A percentile compares a stretch with the other conserved stretches of the same genome.
phyloP scores from a whole-genome alignment of 1,284 basidiomycete species.

The Apiotrichum montevideense region DNA sequence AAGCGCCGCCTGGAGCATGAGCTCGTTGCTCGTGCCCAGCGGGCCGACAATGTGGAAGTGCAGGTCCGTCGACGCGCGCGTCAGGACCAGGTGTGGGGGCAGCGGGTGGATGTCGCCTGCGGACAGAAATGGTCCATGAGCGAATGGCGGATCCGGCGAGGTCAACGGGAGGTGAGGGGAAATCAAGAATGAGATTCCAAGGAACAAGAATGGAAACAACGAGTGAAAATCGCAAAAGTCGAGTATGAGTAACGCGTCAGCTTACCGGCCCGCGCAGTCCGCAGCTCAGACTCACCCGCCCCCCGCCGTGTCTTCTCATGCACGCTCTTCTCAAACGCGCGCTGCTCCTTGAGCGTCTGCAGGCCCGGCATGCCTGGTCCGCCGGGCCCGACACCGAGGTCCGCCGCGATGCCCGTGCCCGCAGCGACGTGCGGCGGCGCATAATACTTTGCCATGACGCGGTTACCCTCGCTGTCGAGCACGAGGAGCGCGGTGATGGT shows the following conservation, averaged over 20 bases:
- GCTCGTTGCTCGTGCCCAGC: constrained; percentile 78
- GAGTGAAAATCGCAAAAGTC: too few species aligned
- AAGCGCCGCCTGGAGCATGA: constrained; percentile 85
- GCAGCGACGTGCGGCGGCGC: constrained; percentile 53
- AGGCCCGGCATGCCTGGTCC: constrained; percentile 42
- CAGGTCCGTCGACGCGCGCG: constrained; percentile 89
- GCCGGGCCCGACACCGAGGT: constrained; percentile 42
- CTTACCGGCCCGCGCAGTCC: not conserved
- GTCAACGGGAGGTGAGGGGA: too few species aligned
- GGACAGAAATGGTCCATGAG: too few species aligned
- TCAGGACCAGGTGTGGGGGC: constrained; percentile 79
- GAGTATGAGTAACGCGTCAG: not conserved
- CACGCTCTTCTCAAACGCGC: constrained; percentile 88
- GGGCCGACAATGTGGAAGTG: constrained; percentile 91
- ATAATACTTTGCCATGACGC: constrained; percentile 94
- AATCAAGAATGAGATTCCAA: too few species aligned
- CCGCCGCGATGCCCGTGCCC: constrained; percentile 48
- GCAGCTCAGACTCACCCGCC: constrained; percentile 57
- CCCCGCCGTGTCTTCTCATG: constrained; percentile 92
- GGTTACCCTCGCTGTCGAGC: constrained; percentile 88
- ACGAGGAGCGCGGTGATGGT: constrained; percentile 80
- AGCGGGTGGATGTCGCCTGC: constrained; percentile 91
- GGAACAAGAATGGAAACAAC: too few species aligned
- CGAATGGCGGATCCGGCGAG: too few species aligned
- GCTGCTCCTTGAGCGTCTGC: constrained; percentile 79